Evolutionary conservation across 1,139 yeast genomes (phyloP), one percentile per base, ranked within the genome.

Genomic region (Yamadazyma songkhlaensis): DNA sequence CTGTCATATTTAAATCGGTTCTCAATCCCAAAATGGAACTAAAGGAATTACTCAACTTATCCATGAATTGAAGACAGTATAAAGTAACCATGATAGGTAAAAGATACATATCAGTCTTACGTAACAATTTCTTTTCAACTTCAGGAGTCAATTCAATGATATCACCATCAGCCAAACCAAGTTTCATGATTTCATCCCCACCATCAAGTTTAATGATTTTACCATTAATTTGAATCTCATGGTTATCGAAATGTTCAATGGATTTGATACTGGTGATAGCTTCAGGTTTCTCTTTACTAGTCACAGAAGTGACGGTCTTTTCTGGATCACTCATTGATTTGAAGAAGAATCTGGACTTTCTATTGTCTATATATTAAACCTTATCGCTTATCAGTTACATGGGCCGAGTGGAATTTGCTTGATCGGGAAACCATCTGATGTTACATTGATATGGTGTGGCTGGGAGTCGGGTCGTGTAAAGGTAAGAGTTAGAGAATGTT

Each of bases 11-110:
- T 40, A 75, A 58, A 41, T 69, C 77, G 3, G 51, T 53, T 44
- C 73, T 57, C 28, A 81, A 63, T 1, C 85, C 86, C 63, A 81
- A 66, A 37, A 82, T 70, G 1, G 86, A 71, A 4, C 86, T 85
- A 41, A 72, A 74, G 12, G 81, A 64, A 28, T 71, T 77, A 6
- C 85, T 62, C 12, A 70, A 59, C 51, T 83, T 83, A 55, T 82
- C 89, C 80, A 82, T 77, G 42, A 74, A 79, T 55, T 82, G 88
- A 31, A 72, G 61, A 12, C 79, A 70, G 52, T 79, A 79, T 13
- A 80, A 55, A 11, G 74, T 42, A 50, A 81, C 72, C 67, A 81
- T 64, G 27, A 81, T 42, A 0, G 87, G 83, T 46, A 79, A 59
- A 44, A 82, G 52, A 45, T 57, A 71, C 11, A 70, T 31, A 52